Base-by-base conservation (phyloP, 2,329 filamentous ascomycete genomes). In the Colletotrichum higginsianum region DNA sequence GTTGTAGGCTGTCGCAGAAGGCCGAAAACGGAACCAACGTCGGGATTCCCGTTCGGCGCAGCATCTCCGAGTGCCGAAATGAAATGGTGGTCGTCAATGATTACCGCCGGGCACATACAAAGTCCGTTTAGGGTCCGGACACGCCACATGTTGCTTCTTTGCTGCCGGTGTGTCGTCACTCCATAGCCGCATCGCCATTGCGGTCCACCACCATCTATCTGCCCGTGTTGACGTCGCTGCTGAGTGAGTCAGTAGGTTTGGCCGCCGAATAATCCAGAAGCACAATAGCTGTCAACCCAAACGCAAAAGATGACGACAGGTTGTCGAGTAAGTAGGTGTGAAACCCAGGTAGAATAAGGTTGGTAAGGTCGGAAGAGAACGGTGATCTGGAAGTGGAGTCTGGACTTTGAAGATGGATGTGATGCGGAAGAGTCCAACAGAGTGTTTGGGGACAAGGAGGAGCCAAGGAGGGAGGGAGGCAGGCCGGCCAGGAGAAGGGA, bases 111-210 rank as follows among this genome's bases (percentile, higher is more conserved):
- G 21, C 6, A 38, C 35, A 42, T 38, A 35, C 35, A 12, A 57
- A 57, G 35, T 57, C 53, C 53, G 53, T 47, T 44, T 38, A 23
- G 40, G 53, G 53, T 42, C 53, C 53, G 35, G 35, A 42, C n/a
- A 42, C n/a, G 7, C 2, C 44, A 38, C 8, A 38, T 11, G 11
- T 42, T 15, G n/a, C 16, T 42, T 38, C 35, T 38, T 38, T 38
- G 35, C 35, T 38, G 35, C 35, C 18, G 21, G 13, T 57, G 42
- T 58, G 18, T 58, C 18, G 55, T 58, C 38, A 44, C 55, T 58
- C 21, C n/a, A 18, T 13, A 9, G 13, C 52, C 38, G 13, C 55
- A 13, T 23, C 21, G 35, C 53, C 35, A 40, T 42, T 40, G 44
- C 8, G 44, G 35, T 11, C 8, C 35, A 38, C 9, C 44, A 16